phyloP scores from a whole-genome alignment of 164 flowering plant species.

The Litsea cubeba region DNA sequence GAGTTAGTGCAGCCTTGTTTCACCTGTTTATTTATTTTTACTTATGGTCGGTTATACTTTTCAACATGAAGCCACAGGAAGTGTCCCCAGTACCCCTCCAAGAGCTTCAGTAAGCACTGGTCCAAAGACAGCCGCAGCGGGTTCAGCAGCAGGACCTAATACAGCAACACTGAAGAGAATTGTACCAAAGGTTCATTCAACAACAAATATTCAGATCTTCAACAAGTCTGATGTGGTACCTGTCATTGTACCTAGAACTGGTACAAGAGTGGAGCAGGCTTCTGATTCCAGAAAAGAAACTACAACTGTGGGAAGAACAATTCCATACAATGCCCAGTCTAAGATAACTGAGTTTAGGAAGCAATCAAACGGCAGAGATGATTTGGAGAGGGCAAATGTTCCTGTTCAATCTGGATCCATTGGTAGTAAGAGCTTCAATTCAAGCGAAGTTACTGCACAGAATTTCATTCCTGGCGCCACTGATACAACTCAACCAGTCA shows the following conservation, averaged over 20 bases:
- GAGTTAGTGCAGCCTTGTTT: background rate
- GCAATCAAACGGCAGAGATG: slow-evolving; percentile 47
- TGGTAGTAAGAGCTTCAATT: slow-evolving; percentile 32
- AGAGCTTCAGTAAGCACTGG: slow-evolving; percentile 39
- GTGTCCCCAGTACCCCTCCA: slow-evolving; percentile 79
- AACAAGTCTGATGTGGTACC: slow-evolving; percentile 69
- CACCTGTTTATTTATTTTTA: background rate
- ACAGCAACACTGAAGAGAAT: slow-evolving; percentile 45
- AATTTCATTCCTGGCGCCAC: slow-evolving; percentile 34
- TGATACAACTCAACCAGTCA: slow-evolving; percentile 24
- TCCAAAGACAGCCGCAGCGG: slow-evolving; percentile 31
- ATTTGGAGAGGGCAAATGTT: slow-evolving; percentile 37
- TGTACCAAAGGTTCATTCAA: slow-evolving; percentile 42
- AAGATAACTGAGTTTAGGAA: slow-evolving; percentile 50
- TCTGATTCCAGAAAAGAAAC: slow-evolving; percentile 67
- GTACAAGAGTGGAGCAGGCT: slow-evolving; percentile 18
- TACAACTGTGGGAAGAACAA: slow-evolving; percentile 39
- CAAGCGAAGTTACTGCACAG: slow-evolving; percentile 33
- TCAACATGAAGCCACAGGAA: slow-evolving; percentile 55
- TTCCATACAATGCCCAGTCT: slow-evolving; percentile 49
- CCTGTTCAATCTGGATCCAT: slow-evolving; percentile 34
- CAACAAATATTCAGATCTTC: slow-evolving; percentile 35
- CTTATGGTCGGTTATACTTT: slow-evolving; percentile 7
- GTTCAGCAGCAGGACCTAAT: slow-evolving; percentile 36
- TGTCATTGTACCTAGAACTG: slow-evolving; percentile 44